Base-by-base conservation (phyloP, 2,329 filamentous ascomycete species). In the Coleophoma crateriformis region DNA sequence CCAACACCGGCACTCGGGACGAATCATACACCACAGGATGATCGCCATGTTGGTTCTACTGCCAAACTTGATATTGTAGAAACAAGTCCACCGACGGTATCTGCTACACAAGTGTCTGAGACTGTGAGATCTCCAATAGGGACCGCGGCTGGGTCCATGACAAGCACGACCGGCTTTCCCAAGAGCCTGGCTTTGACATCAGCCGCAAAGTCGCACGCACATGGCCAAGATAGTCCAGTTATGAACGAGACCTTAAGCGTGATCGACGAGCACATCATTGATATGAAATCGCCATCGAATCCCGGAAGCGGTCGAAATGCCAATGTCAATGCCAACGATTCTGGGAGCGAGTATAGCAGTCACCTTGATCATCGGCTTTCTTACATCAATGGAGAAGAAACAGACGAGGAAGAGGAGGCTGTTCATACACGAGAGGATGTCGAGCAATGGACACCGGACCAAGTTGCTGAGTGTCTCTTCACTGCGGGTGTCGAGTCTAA, bases 231-330 rank as follows among this genome's bases (percentile, higher is more conserved):
- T 48, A 87, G 83, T 63, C 87, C 88, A 11, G 91, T 96, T 45
- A 87, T 97, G 74, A 90, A 91, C 65, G 91, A 97, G 67, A 96
- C 92, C 0, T 72, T 97, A 46, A 96, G 90, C 62, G 92, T 97
- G 51, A 97, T 97, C 61, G 87, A 97, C 66, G 92, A 97, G 69
- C 92, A 96, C 65, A 96, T 97, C 59, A 96, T 90, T 39, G 88
- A 96, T 65, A 80, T 97, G 55, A 74, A 79, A 53, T 78, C 77
- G 15, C 71, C 78, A 7, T 71, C 74, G 5, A 55, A 61, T 40
- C 59, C 57, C 47, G 50, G 54, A 22, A 68, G 65, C 33, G 66
- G 84, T 55, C 72, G 79, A 56, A 27, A 27, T 27, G 5, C 3
- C 8, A 27, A 27, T 27, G 27, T 10, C 27, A 27, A 71, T 46